Conservation (phyloP, 805 yeast genomes). For the Sugiyamaella floridensis region DNA sequence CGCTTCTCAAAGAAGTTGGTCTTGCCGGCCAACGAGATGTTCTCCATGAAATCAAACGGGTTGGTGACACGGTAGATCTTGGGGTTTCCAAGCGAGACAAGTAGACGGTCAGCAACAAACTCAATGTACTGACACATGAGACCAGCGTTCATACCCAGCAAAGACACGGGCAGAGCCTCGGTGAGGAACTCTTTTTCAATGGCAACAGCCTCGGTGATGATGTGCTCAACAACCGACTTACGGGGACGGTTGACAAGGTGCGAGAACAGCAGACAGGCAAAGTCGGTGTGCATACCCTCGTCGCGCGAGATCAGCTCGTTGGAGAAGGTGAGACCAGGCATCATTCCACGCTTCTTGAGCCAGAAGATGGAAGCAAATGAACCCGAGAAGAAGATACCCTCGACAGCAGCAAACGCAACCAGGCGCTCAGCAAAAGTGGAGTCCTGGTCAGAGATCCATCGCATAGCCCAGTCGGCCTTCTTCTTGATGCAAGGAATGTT, state of each 20-base stretch:
- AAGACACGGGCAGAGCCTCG: constrained; percentile 88
- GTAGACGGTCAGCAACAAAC: constrained; percentile 92
- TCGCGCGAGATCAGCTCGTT: constrained; percentile 97
- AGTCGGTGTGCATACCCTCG: constrained; percentile 98
- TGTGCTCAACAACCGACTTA: constrained; percentile 67
- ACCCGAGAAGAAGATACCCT: constrained; percentile 97
- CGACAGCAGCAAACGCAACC: constrained; percentile 98
- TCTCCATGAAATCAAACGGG: constrained; percentile 99
- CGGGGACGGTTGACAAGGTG: constrained; percentile 89
- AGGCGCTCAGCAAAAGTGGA: constrained; percentile 92
- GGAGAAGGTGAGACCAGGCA: constrained; percentile 98
- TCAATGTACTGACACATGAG: constrained; percentile 98
- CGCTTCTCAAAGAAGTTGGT: constrained; percentile 98
- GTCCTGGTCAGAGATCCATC: constrained; percentile 87
- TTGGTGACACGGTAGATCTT: constrained; percentile 81
- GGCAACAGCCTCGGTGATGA: constrained; percentile 89
- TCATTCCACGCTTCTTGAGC: constrained; percentile 97
- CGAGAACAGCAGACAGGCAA: constrained; percentile 90
- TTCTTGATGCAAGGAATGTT: constrained; percentile 92
- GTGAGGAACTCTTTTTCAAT: constrained; percentile 93
- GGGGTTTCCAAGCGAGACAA: constrained; percentile 84
- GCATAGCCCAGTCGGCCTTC: constrained; percentile 98
- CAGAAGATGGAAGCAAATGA: constrained; percentile 98
- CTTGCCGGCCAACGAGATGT: constrained; percentile 96
- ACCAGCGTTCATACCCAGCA: constrained; percentile 89